Percentiles rank a stretch among this genome's conserved stretches.
Evolutionary conservation across 2,329 filamentous ascomycete genomes (phyloP).

Genomic region (Chaetomiaceae sp.): DNA sequence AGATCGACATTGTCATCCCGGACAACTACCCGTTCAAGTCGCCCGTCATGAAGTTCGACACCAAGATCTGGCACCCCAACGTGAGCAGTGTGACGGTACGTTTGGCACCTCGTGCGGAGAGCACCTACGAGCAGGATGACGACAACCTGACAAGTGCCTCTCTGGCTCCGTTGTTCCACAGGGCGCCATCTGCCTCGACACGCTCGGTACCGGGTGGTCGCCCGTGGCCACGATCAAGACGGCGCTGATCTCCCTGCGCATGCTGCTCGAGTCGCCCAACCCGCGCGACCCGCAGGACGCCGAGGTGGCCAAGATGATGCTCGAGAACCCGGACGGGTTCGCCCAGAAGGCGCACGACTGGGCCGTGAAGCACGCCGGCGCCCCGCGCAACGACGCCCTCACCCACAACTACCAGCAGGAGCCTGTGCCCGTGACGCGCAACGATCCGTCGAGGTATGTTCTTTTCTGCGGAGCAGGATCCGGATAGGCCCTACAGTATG

Average conservation of each 20-base stretch:
- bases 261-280: slow-evolving; percentile 86
- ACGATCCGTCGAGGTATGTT: slow-evolving; percentile 19
- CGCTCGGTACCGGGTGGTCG: slow-evolving; percentile 83
- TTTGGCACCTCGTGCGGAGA: not conserved
- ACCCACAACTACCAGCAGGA: slow-evolving; percentile 34
- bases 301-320: slow-evolving; percentile 86
- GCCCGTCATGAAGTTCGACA: slow-evolving; percentile 84
- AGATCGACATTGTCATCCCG: slow-evolving; percentile 81
- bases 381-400: slow-evolving; percentile 45
- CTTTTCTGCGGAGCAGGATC: not conserved
- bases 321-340: slow-evolving; percentile 72
- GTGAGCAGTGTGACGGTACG: slow-evolving; percentile 84
- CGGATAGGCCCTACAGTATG: no score
- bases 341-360: slow-evolving; percentile 80
- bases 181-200: slow-evolving; percentile 97
- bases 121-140: no score
- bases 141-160: not conserved
- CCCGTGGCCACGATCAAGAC: slow-evolving; percentile 96
- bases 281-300: slow-evolving; percentile 96
- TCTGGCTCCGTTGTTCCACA: slow-evolving; percentile 42
- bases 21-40: slow-evolving; percentile 89
- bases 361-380: slow-evolving; percentile 77
- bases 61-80: slow-evolving; percentile 96
- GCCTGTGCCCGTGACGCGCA: slow-evolving; percentile 40
- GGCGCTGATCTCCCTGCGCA: slow-evolving; percentile 85